Evolutionary conservation across 2,329 filamentous ascomycete species (phyloP).

Genomic region (Gliomastix tumulicola): DNA sequence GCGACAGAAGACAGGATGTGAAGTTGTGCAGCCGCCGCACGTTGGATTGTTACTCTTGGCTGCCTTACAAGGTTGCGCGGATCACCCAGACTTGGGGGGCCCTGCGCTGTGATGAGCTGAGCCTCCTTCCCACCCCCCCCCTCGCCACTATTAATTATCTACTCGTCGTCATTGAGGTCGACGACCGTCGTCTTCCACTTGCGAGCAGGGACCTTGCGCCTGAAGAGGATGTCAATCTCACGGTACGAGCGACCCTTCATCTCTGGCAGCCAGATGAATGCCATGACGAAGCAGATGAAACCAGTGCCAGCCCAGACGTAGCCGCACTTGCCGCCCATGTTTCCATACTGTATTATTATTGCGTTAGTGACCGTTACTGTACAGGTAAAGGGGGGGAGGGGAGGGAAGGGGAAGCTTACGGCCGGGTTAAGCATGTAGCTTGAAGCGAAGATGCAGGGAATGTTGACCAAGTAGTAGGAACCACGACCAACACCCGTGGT

Average conservation of each 20-base stretch:
- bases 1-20: too few species aligned
- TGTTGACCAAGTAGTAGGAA: constrained; percentile 57
- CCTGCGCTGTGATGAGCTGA: too few species aligned
- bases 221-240: constrained; percentile 56
- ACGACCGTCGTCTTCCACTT: constrained; percentile 48
- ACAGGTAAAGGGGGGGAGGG: too few species aligned
- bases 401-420: constrained; percentile 18
- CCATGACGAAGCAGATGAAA: constrained; percentile 42
- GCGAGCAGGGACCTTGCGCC: constrained; percentile 44
- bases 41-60: too few species aligned
- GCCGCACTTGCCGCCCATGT: constrained; percentile 48
- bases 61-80: too few species aligned
- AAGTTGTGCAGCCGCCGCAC: too few species aligned
- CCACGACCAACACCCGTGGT: constrained; percentile 59
- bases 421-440: constrained; percentile 54
- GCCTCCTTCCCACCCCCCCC: too few species aligned
- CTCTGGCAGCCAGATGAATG: constrained; percentile 45
- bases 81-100: too few species aligned
- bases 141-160: too few species aligned
- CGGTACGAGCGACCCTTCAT: constrained; percentile 52
- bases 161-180: constrained; percentile 56
- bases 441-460: constrained; percentile 58
- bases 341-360: constrained; percentile 18
- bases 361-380: constrained; percentile 17
- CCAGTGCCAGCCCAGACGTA: constrained; percentile 54